These are phyloP conservation scores for Hypericum androsaemum DNA, from an alignment of 345 rosid genomes.

Conservation along the genomic window DNA sequence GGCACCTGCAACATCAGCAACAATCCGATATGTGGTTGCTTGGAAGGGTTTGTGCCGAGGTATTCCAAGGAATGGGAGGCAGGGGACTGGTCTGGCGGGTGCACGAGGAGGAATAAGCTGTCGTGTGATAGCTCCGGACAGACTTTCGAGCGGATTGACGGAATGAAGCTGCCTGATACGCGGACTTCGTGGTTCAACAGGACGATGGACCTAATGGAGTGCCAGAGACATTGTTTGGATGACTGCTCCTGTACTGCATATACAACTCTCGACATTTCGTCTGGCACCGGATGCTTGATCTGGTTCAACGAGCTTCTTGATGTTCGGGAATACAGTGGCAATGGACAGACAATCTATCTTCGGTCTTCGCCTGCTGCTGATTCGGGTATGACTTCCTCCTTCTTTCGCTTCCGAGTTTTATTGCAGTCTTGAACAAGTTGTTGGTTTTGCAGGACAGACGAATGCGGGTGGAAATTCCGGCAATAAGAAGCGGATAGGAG, in stretches of 20 bases:
- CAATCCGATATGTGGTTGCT: conserved; percentile 3
- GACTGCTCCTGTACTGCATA: conserved; percentile 17
- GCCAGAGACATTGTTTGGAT: conserved; percentile 11
- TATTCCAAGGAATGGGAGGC: conserved; percentile 11
- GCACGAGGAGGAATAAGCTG: conserved; percentile 4
- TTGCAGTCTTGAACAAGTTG: too few relatives aligned
- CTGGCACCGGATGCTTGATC: conserved; percentile 17
- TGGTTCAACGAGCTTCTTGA: conserved; percentile 19
- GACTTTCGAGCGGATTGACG: conserved; percentile 3
- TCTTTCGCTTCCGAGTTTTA: neutral
- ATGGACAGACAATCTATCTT: conserved; percentile 14
- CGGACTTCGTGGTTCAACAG: conserved; percentile 12
- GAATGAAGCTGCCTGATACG: conserved; percentile 15
- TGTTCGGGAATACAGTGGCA: conserved; percentile 4
- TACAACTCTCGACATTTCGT: conserved; percentile 10
- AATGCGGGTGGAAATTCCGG: neutral
- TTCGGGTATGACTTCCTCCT: conserved; percentile 2
- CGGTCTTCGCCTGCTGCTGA: conserved; percentile 14
- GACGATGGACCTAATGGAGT: conserved; percentile 9
- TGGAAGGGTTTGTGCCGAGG: conserved; percentile 18
- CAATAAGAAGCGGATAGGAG: conserved; percentile 7
- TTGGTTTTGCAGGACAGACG: conserved; percentile 2
- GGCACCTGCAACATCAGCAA: conserved; percentile 14
- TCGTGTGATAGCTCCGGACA: conserved; percentile 4
- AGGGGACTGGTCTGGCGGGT: conserved; percentile 14